These are phyloP conservation scores for Aleurites moluccanus DNA, from an alignment of 441 rosid species.

Conservation along the genomic window DNA sequence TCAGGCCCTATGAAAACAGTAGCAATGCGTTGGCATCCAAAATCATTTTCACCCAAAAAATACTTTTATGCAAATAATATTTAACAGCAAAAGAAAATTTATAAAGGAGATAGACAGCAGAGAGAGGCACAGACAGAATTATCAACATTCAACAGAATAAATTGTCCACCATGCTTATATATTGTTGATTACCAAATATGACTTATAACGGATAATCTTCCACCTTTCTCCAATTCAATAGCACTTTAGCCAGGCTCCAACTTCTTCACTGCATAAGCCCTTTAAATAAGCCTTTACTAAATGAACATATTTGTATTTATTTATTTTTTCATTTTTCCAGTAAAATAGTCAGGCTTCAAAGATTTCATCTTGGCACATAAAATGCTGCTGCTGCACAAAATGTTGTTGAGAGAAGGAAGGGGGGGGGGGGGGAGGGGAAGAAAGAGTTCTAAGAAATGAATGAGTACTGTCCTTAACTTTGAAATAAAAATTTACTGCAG, in stretches of 20 bases:
- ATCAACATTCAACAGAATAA: neutral
- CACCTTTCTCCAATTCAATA: slow-evolving; percentile 3
- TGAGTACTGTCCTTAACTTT: neutral
- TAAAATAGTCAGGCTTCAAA: slow-evolving; percentile 7
- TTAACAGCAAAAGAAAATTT: neutral
- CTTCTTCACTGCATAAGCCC: neutral
- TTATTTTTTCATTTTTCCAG: neutral
- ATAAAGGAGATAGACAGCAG: neutral
- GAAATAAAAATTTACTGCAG: slow-evolving; percentile 4
- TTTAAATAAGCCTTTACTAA: neutral
- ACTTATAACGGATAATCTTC: neutral
- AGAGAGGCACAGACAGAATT: too few relatives aligned
- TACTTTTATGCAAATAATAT: too few relatives aligned
- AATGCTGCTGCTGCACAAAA: neutral
- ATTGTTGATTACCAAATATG: neutral
- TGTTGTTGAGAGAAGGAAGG: too few relatives aligned
- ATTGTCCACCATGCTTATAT: neutral
- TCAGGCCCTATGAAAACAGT: too few relatives aligned
- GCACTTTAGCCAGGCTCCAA: neutral
- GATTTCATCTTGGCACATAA: neutral
- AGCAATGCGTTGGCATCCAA: neutral
- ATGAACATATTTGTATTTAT: neutral
- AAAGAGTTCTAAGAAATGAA: neutral
- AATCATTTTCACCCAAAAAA: neutral
- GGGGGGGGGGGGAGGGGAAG: too few relatives aligned